A percentile compares a stretch with the other conserved stretches of the same genome.
phyloP scores from a whole-genome alignment of 805 yeast species.

The Teunomyces funiuensis region DNA sequence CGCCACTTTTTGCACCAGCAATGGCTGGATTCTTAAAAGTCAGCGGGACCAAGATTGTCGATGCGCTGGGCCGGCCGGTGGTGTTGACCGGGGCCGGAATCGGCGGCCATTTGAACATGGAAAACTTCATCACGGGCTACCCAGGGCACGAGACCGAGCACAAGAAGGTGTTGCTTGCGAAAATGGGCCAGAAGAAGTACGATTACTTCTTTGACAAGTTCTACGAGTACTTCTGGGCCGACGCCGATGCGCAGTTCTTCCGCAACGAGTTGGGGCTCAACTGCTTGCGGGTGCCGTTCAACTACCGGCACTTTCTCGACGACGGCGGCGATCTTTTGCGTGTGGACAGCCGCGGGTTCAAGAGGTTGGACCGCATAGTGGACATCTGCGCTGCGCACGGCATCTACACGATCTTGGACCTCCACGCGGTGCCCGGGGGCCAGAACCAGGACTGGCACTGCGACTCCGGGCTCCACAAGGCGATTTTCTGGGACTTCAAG shows the following conservation, averaged over 20 bases:
- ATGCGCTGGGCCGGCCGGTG: constrained; percentile 35
- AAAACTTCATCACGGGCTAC: constrained; percentile 55
- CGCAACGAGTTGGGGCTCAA: constrained; percentile 40
- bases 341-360: constrained; percentile 46
- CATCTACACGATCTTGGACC: constrained; percentile 48
- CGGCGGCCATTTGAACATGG: constrained; percentile 56
- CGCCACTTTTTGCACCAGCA: neutral
- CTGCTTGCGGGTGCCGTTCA: constrained; percentile 51
- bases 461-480: constrained; percentile 47
- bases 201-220: constrained; percentile 51
- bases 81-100: constrained; percentile 49
- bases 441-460: constrained; percentile 57
- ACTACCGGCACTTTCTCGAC: constrained; percentile 50
- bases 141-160: constrained; percentile 56
- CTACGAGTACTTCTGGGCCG: constrained; percentile 56
- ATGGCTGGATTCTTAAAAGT: constrained; percentile 32
- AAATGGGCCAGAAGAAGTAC: constrained; percentile 48
- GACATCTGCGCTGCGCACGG: constrained; percentile 46
- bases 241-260: constrained; percentile 47
- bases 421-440: constrained; percentile 54
- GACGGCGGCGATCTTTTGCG: constrained; percentile 44
- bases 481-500: constrained; percentile 51
- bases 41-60: constrained; percentile 49
- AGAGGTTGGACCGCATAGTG: constrained; percentile 42
- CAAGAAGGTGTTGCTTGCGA: constrained; percentile 37